These are phyloP conservation scores for Fusarium tjaetaba DNA, from an alignment of 2,329 filamentous ascomycete species.

Conservation along the genomic window DNA sequence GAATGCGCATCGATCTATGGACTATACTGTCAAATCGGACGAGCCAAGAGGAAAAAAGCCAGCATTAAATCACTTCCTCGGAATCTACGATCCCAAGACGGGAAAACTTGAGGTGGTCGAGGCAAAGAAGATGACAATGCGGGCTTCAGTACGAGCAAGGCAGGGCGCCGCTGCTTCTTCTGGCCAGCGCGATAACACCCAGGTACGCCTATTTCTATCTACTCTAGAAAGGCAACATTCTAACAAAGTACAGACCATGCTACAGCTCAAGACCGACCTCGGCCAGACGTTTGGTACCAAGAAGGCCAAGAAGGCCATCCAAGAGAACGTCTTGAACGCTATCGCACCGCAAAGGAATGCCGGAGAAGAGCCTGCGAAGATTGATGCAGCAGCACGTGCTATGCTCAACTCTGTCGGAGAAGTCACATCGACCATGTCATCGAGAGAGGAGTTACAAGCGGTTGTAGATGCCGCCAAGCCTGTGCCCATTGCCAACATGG, in stretches of 20 bases:
- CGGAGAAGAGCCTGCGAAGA: slow-evolving; percentile 55
- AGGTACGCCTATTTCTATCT: slow-evolving; percentile 34
- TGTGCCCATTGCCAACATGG: slow-evolving; percentile 74
- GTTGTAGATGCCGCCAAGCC: slow-evolving; percentile 75
- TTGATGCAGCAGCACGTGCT: slow-evolving; percentile 65
- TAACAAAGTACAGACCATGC: slow-evolving; percentile 59
- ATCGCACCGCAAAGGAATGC: slow-evolving; percentile 60
- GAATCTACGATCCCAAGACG: slow-evolving; percentile 69
- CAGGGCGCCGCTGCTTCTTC: slow-evolving; percentile 60
- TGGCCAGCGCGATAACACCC: slow-evolving; percentile 45
- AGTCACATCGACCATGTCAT: slow-evolving; percentile 72
- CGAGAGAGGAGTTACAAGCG: slow-evolving; percentile 71
- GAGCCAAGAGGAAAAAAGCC: slow-evolving; percentile 44
- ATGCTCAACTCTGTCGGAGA: slow-evolving; percentile 72
- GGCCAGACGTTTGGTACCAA: slow-evolving; percentile 85
- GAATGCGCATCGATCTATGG: slow-evolving; percentile 63
- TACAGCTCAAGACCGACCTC: slow-evolving; percentile 73
- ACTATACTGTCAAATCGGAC: slow-evolving; percentile 68
- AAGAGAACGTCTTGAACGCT: slow-evolving; percentile 74
- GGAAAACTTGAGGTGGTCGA: slow-evolving; percentile 69
- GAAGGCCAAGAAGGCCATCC: slow-evolving; percentile 83
- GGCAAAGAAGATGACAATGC: slow-evolving; percentile 71
- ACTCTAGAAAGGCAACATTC: background rate
- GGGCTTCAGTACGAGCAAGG: slow-evolving; percentile 66
- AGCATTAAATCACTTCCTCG: slow-evolving; percentile 70